These are phyloP conservation scores for Hamigera avellanea DNA, from an alignment of 495 filamentous ascomycete genomes.

Conservation along the genomic window DNA sequence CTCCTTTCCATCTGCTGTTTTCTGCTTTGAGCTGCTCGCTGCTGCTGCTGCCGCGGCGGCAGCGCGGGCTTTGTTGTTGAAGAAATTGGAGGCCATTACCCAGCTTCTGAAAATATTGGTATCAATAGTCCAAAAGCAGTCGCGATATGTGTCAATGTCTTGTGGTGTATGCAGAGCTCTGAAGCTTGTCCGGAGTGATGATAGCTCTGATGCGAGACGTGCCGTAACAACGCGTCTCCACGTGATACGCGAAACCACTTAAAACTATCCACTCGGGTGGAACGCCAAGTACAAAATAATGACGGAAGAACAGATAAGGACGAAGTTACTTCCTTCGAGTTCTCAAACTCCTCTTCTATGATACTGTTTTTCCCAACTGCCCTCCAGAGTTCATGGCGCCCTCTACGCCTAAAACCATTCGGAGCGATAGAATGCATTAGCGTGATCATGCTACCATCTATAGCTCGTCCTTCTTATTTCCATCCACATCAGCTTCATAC, in stretches of 20 bases:
- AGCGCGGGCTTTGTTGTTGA: constrained; percentile 87
- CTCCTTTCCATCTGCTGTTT: constrained; percentile 47
- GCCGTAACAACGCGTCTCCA: constrained; percentile 27
- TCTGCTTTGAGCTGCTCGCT: constrained; percentile 33
- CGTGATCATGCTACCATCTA: constrained; percentile 19
- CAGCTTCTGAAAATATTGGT: no score
- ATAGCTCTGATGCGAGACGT: background rate
- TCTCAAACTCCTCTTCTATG: no score
- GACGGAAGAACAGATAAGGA: background rate
- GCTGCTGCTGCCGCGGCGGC: constrained; percentile 54
- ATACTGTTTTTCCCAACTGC: no score
- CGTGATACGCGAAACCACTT: constrained; percentile 22
- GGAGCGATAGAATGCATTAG: no score
- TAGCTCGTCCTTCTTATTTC: constrained; percentile 41
- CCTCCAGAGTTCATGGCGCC: no score
- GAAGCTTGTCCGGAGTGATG: no score
- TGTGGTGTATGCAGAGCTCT: no score
- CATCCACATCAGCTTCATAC: constrained; percentile 50
- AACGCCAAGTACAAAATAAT: no score
- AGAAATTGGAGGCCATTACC: constrained; percentile 59
- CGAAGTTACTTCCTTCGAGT: no score
- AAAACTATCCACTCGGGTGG: background rate
- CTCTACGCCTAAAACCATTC: no score
- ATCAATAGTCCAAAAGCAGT: no score
- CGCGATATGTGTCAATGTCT: no score